phyloP scores from a whole-genome alignment of 495 filamentous ascomycete genomes.

The Trichoderma virens region DNA sequence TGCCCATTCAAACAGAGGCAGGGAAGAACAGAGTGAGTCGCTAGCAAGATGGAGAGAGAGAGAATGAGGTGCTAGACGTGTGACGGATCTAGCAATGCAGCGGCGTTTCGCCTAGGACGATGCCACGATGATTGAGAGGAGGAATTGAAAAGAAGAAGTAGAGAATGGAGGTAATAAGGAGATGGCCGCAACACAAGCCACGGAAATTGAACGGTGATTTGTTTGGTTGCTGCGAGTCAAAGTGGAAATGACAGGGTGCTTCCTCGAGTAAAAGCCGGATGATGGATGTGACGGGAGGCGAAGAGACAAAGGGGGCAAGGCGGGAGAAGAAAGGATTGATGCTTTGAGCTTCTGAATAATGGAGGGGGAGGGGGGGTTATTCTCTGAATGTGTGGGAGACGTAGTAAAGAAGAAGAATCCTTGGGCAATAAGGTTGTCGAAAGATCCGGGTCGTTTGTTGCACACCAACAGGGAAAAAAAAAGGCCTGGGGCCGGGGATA shows the following conservation, averaged over 20 bases:
- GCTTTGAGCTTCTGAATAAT: too few relatives aligned
- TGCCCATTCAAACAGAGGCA: background rate
- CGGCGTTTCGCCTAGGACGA: background rate
- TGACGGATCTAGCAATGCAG: background rate
- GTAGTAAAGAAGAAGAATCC: too few relatives aligned
- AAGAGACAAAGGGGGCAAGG: too few relatives aligned
- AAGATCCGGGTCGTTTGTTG: background rate
- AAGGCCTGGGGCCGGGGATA: slow-evolving; percentile 1
- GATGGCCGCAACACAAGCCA: background rate
- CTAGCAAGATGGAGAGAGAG: background rate
- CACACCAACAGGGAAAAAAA: background rate
- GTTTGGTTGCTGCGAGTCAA: background rate
- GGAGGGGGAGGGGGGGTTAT: too few relatives aligned
- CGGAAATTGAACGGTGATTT: background rate
- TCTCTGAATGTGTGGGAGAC: background rate
- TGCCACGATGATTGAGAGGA: background rate
- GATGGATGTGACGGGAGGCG: too few relatives aligned
- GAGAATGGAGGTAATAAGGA: too few relatives aligned
- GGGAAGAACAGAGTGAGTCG: background rate
- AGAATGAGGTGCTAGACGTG: background rate
- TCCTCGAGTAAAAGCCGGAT: too few relatives aligned
- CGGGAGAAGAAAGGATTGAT: too few relatives aligned
- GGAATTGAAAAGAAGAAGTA: too few relatives aligned
- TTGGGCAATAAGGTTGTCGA: too few relatives aligned
- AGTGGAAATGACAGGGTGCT: too few relatives aligned